These are phyloP conservation scores for Babesia ovata DNA, from an alignment of 169 alveolate genomes.

Conservation along the genomic window DNA sequence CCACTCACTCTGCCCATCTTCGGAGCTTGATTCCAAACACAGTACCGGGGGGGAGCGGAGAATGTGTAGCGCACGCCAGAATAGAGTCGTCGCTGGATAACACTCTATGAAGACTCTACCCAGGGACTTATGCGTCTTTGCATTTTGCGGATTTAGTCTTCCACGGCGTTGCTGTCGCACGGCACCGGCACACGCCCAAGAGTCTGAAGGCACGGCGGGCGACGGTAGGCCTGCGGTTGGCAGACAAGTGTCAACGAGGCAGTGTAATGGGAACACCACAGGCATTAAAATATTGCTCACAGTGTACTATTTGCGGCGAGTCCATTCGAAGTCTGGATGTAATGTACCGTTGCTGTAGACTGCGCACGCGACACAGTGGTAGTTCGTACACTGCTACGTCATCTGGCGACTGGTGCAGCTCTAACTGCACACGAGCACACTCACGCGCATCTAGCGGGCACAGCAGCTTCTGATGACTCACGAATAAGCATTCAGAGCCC, in stretches of 20 bases:
- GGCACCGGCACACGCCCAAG: slow-evolving; percentile 17
- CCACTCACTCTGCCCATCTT: slow-evolving; percentile 65
- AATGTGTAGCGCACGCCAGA: slow-evolving; percentile 25
- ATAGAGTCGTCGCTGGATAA: not conserved
- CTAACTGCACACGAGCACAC: too few relatives aligned
- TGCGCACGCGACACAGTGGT: too few relatives aligned
- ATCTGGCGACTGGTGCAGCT: not conserved
- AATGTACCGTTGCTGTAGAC: too few relatives aligned
- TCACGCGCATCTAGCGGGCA: too few relatives aligned
- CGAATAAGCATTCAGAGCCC: too few relatives aligned
- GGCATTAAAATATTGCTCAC: too few relatives aligned
- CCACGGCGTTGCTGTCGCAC: not conserved
- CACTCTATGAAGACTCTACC: not conserved
- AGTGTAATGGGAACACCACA: too few relatives aligned
- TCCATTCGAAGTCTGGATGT: too few relatives aligned
- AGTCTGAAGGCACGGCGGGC: slow-evolving; percentile 30
- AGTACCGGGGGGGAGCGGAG: not conserved
- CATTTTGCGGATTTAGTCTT: slow-evolving; percentile 3
- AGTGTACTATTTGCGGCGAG: too few relatives aligned
- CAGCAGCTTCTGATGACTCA: too few relatives aligned
- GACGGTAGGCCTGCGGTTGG: too few relatives aligned
- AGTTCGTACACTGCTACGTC: not conserved
- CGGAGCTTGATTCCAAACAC: not conserved
- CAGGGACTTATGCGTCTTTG: not conserved
- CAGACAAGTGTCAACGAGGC: too few relatives aligned